Conservation (phyloP, 257 asterid species). For the Paraleonurus japonicus region DNA sequence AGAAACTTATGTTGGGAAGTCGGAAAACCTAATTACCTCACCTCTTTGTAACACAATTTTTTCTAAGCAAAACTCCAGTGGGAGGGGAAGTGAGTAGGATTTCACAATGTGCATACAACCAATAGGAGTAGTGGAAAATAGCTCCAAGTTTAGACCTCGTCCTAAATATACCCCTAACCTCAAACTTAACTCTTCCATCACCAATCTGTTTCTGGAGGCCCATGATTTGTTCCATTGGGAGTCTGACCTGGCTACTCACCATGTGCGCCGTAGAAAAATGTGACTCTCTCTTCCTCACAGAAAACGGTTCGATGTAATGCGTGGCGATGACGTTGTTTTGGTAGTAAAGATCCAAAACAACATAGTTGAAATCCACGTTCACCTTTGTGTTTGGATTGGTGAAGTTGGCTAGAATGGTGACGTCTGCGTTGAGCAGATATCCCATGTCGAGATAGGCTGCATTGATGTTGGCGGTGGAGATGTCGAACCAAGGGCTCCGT, state of each 20-base stretch:
- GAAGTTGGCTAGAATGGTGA: constrained; percentile 78
- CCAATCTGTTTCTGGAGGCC: constrained; percentile 57
- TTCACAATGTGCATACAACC: constrained; percentile 64
- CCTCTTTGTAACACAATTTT: constrained; percentile 60
- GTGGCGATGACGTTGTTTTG: constrained; percentile 51
- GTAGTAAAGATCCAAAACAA: constrained; percentile 60
- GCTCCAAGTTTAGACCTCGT: constrained; percentile 70
- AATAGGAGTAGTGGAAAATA: constrained; percentile 64
- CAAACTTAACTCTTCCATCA: constrained; percentile 56
- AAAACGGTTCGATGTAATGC: constrained; percentile 55
- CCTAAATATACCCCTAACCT: constrained; percentile 63
- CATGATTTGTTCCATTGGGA: constrained; percentile 44
- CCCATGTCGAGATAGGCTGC: constrained; percentile 97
- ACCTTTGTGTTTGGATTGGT: constrained; percentile 84
- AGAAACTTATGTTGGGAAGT: background rate
- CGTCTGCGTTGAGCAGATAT: constrained; percentile 70
- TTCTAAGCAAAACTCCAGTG: constrained; percentile 64
- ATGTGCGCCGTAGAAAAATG: constrained; percentile 58
- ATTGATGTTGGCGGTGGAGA: constrained; percentile 63
- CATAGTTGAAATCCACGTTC: constrained; percentile 63
- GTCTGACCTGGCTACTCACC: constrained; percentile 72
- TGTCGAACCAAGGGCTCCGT: constrained; percentile 70
- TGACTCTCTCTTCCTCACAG: constrained; percentile 49
- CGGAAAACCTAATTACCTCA: constrained; percentile 20
- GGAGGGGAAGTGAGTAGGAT: constrained; percentile 75